Base-by-base conservation (phyloP, 768 basidiomycete species). In the Tylopilus subfusipes region DNA sequence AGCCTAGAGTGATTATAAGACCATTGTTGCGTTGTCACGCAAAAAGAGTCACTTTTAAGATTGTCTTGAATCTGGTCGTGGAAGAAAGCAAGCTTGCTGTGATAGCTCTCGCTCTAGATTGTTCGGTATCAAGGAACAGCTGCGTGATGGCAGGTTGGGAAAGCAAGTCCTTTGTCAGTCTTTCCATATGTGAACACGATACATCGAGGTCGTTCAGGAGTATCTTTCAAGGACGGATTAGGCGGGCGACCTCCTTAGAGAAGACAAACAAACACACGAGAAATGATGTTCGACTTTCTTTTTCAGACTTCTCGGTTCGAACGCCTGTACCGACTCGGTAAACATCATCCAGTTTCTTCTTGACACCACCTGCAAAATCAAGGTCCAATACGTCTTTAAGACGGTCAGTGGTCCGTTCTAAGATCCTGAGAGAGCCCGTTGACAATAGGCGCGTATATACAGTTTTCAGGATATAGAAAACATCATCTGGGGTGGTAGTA, bases 151-250 rank as follows among this genome's bases (percentile, higher is more conserved):
- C 68, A 13, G 80, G 67, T 24, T 81, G 82, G 8, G 73, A 75
- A 18, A 74, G 63, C 9, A 93, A 62, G 57, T 94, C 91, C 51
- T 79, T 82, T 6, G 84, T 72, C 21, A 99, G 76, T 44, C 89
- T 83, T 49, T 95, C 92, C 69, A 95, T 82, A 72, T 99, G 94
- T 7, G 84, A 88, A 4, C 85, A 85, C 3, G 95, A 98, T 18
- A 93, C 70, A 68, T 98, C 94, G n/a, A 99, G 77, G 69, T 99
- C 93, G 67, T 99, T 99, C 48, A 98, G 75, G 42, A 90, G 80
- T 33, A 86, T 86, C 96, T 98, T 65, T 21, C 13, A 21, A 12
- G 38, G 44, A 50, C 10, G 12, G 21, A 43, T 60, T 18, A 48
- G 53, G 27, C 22, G 42, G 27, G 36, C 3, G 25, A 12, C 6